These are phyloP conservation scores for Colletotrichum noveboracense DNA, from an alignment of 2,329 filamentous ascomycete species.

Conservation along the genomic window DNA sequence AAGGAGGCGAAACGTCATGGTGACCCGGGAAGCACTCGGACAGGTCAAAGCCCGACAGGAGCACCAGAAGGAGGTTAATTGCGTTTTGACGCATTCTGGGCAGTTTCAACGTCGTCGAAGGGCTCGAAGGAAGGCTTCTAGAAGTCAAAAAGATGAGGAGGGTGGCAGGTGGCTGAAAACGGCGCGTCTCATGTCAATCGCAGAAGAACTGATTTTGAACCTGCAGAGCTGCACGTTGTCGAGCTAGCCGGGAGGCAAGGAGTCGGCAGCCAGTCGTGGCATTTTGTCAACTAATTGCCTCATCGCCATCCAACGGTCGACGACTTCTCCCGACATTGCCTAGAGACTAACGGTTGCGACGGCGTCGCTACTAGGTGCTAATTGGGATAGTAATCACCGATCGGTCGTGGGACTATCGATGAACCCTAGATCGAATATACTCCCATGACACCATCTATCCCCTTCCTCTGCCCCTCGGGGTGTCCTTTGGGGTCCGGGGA, in stretches of 20 bases:
- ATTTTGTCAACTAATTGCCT: not conserved
- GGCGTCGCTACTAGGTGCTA: not conserved
- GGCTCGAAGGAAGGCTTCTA: not conserved
- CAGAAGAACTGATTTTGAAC: not conserved
- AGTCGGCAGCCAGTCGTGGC: not conserved
- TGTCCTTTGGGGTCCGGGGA: not conserved
- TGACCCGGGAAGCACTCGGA: not conserved
- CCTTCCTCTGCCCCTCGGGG: not conserved
- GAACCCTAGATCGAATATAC: not conserved
- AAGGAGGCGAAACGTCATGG: slow-evolving; percentile 3
- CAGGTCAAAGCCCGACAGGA: not conserved
- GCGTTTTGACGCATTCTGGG: slow-evolving; percentile 1
- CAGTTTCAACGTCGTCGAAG: not conserved
- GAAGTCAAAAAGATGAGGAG: not conserved
- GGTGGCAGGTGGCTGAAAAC: not conserved
- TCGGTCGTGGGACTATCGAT: not conserved
- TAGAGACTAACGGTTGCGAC: not conserved
- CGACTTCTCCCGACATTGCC: not conserved
- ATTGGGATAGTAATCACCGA: not conserved
- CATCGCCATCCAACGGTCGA: not conserved
- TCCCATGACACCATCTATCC: not conserved
- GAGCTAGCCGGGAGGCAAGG: not conserved
- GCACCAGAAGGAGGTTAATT: slow-evolving; percentile 13
- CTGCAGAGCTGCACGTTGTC: not conserved
- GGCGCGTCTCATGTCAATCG: not conserved